Conservation (phyloP, 345 rosid genomes). For the Litchi chinensis region DNA sequence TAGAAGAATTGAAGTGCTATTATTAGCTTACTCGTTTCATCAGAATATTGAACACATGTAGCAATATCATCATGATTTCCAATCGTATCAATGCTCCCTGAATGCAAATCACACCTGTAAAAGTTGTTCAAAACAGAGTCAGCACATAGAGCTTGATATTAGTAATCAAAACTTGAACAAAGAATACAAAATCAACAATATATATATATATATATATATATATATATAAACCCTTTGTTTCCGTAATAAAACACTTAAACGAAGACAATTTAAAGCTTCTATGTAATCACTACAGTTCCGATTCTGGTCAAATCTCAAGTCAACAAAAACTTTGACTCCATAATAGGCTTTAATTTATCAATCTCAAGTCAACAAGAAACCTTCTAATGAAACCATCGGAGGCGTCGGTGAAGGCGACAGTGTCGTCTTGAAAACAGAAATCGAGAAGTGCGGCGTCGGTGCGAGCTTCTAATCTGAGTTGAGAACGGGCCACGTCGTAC, state of each 20-base stretch:
- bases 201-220: too few species aligned
- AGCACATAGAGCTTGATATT: not conserved
- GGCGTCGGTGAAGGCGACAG: constrained; percentile 53
- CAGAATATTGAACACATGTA: constrained; percentile 60
- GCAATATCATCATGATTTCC: constrained; percentile 81
- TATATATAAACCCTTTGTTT: too few species aligned
- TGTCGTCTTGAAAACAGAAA: constrained; percentile 72
- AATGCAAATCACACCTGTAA: constrained; percentile 69
- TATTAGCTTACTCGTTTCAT: constrained; percentile 57
- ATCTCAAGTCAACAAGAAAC: constrained; percentile 29
- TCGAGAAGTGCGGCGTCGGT: constrained; percentile 69
- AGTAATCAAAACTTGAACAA: not conserved
- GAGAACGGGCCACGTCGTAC: constrained; percentile 67
- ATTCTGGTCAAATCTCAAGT: not conserved
- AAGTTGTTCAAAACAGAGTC: not conserved
- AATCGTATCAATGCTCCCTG: constrained; percentile 40
- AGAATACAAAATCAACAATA: not conserved
- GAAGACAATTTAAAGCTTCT: not conserved
- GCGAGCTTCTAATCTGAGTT: constrained; percentile 51
- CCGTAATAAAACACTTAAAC: not conserved
- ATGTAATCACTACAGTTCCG: not conserved
- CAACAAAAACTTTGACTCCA: not conserved
- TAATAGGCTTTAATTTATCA: not conserved
- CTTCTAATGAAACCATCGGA: constrained; percentile 81
- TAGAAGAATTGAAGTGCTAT: constrained; percentile 3